Base-by-base conservation (phyloP, 495 filamentous ascomycete species). In the Penicillium turbatum region DNA sequence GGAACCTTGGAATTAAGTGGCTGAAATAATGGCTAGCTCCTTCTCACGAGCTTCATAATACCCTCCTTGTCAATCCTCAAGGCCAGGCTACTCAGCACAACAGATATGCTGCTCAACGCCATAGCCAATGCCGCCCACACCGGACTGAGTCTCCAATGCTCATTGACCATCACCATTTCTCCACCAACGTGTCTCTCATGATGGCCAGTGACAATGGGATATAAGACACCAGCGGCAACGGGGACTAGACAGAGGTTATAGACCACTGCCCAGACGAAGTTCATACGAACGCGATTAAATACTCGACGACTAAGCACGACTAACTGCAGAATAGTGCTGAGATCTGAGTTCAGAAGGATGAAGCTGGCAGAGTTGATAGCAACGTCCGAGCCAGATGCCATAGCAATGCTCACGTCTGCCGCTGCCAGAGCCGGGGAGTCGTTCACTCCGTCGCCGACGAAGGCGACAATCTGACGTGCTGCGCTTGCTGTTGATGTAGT, bases 51-150 rank as follows among this genome's bases (percentile, higher is more conserved):
- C 45, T 51, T 63, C 53, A 51, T 62, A n/a, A 72, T 34, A 26
- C 37, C 56, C 17, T 53, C 60, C 56, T 51, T 52, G 31, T 72
- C 62, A 58, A 74, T 76, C 58, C 81, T 80, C 66, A 92, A 67
- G n/a, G 82, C 75, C 51, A 89, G 68, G 67, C 84, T 88, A 58
- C 87, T 90, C 53, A 74, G 61, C 41, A 92, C 84, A 17, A 95
- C 90, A 51, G 87, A 89, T 48, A 95, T 80, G 70, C 85, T 89
- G 63, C 88, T 92, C 63, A 87, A 55, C 27, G 91, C 90, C 90
- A 96, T 96, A 1, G 90, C 90, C 55, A 92, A 66, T 34, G 82
- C 84, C 11, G 89, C 90, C 89, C 89, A 95, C 8, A 89, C 89
- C 0, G 90, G 90, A 60, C 86, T 84, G 30, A 95, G 63, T 38